Evolutionary conservation across 2,329 filamentous ascomycete genomes (phyloP).

Genomic region (Colletotrichum truncatum): DNA sequence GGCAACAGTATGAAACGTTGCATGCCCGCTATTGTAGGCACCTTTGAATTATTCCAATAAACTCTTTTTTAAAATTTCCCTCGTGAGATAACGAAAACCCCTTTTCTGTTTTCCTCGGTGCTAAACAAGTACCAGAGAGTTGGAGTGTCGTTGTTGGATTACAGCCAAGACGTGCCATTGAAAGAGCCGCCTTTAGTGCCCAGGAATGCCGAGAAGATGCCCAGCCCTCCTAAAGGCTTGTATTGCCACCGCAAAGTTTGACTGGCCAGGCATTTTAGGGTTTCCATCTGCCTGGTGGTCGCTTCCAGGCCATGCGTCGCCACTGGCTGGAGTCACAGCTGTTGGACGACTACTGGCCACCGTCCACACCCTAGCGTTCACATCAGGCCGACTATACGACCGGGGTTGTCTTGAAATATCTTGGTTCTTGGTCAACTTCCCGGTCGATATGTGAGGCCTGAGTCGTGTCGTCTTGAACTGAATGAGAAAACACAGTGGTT

Average conservation of each 20-base stretch:
- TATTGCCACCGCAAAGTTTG: constrained; percentile 19
- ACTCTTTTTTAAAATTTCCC: too few species aligned
- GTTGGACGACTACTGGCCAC: too few species aligned
- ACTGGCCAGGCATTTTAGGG: not conserved
- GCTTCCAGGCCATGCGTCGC: not conserved
- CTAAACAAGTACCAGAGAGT: too few species aligned
- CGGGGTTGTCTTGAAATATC: not conserved
- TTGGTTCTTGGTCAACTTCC: not conserved
- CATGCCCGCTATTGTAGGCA: too few species aligned
- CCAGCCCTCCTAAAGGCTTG: constrained; percentile 22
- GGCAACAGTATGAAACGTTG: too few species aligned
- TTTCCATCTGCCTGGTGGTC: not conserved
- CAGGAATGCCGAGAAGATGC: constrained; percentile 19
- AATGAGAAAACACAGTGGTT: not conserved
- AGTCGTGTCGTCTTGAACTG: not conserved
- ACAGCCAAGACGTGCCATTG: not conserved
- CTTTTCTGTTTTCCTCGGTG: too few species aligned
- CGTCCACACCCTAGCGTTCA: too few species aligned
- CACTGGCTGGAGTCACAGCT: too few species aligned
- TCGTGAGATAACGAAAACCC: too few species aligned
- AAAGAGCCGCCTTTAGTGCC: constrained; percentile 3
- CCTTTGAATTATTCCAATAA: too few species aligned
- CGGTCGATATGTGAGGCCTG: not conserved
- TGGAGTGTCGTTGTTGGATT: not conserved
- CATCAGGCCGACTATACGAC: not conserved